A percentile compares a stretch with the other conserved stretches of the same genome.
These are phyloP conservation scores for Sclerotinia borealis DNA, from an alignment of 2,329 filamentous ascomycete genomes.

Conservation along the genomic window DNA sequence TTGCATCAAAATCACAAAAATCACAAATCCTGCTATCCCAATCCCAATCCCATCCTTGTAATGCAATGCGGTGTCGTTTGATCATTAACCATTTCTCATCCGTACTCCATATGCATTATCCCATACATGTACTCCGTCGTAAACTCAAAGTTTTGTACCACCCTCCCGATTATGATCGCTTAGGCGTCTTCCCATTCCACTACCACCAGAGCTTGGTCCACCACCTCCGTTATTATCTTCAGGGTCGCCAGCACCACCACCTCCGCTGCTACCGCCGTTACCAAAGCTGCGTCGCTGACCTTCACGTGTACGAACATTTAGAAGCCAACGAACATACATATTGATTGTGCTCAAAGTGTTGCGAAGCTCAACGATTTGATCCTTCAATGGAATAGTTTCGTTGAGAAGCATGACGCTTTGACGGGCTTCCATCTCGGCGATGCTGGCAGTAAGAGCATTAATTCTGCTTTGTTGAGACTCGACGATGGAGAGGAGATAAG, in stretches of 20 bases:
- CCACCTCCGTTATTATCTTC: not conserved
- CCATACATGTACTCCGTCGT: not conserved
- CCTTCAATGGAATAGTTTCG: slow-evolving; percentile 54
- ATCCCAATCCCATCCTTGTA: not conserved
- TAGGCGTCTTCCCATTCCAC: slow-evolving; percentile 1
- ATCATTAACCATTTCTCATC: slow-evolving; percentile 1
- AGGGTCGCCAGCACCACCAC: not conserved
- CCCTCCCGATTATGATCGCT: slow-evolving; percentile 4
- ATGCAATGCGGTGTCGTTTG: not conserved
- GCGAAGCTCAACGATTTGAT: slow-evolving; percentile 50
- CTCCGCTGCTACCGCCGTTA: not conserved
- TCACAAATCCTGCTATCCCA: not conserved
- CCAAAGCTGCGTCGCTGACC: slow-evolving; percentile 17
- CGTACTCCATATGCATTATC: not conserved
- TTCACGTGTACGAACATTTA: slow-evolving; percentile 32
- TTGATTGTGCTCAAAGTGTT: slow-evolving; percentile 31
- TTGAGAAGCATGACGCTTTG: slow-evolving; percentile 57
- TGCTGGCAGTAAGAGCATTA: slow-evolving; percentile 49
- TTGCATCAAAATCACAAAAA: not conserved
- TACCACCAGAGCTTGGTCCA: slow-evolving; percentile 3
- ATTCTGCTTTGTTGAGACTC: slow-evolving; percentile 50
- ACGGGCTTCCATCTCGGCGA: slow-evolving; percentile 53
- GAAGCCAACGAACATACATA: slow-evolving; percentile 34
- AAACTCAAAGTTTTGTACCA: not conserved
- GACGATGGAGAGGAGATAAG: slow-evolving; percentile 41